Conservation (phyloP, 2,329 filamentous ascomycete genomes). For the Phialophora expanda region DNA sequence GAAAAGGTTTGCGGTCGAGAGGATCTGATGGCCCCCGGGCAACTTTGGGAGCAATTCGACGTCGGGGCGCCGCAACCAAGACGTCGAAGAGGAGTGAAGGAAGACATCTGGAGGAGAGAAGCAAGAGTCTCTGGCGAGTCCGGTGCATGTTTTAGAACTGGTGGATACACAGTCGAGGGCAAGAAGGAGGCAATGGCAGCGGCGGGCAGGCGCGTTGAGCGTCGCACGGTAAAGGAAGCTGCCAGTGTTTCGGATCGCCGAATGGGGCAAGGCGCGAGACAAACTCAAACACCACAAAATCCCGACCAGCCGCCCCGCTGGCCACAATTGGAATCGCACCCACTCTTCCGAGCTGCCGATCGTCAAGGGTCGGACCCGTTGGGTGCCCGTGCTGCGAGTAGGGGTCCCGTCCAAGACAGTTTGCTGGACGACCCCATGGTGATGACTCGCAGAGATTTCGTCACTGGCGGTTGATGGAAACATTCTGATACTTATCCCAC, state of each 20-base stretch:
- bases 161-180: slow-evolving; percentile 13
- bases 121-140: neutral
- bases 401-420: neutral
- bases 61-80: neutral
- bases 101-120: slow-evolving; percentile 8
- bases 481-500: slow-evolving; percentile 21
- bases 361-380: neutral
- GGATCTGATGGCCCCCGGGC: slow-evolving; percentile 8
- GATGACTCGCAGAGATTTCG: slow-evolving; percentile 26
- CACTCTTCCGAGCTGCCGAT: slow-evolving; percentile 17
- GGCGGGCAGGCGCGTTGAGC: slow-evolving; percentile 21
- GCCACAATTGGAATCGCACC: neutral
- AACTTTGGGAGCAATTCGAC: slow-evolving; percentile 6
- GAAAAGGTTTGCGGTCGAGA: slow-evolving; percentile 6
- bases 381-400: neutral
- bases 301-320: neutral
- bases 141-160: neutral
- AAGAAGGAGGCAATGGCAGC: neutral
- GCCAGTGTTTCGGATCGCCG: slow-evolving; percentile 32
- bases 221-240: slow-evolving; percentile 29
- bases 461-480: slow-evolving; percentile 25
- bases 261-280: slow-evolving; percentile 28
- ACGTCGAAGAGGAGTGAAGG: slow-evolving; percentile 6
- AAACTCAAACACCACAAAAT: slow-evolving; percentile 22
- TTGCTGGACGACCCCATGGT: slow-evolving; percentile 21